phyloP scores from a whole-genome alignment of 768 basidiomycete genomes.

The Bullera alba region DNA sequence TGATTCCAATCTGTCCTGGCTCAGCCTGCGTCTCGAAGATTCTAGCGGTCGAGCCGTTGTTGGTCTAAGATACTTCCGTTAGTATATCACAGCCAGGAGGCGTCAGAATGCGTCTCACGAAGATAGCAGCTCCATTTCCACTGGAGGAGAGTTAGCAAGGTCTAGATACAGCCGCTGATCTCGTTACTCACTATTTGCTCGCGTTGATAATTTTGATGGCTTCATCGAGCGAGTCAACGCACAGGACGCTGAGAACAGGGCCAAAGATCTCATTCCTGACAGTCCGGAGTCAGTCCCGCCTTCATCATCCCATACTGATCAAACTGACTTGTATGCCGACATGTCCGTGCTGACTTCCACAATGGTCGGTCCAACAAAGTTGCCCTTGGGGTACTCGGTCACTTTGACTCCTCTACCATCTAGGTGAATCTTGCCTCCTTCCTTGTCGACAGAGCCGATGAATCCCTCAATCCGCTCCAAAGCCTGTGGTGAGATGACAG shows the following conservation, averaged over 20 bases:
- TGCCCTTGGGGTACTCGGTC: constrained; percentile 71
- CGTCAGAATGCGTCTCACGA: constrained; percentile 60
- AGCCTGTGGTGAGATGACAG: constrained; percentile 62
- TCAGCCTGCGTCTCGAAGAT: constrained; percentile 84
- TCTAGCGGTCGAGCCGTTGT: constrained; percentile 88
- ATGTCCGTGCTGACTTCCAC: constrained; percentile 74
- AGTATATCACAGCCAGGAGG: background rate
- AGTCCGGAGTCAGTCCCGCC: background rate
- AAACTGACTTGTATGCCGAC: constrained; percentile 73
- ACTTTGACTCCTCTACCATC: constrained; percentile 72
- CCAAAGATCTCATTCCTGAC: constrained; percentile 89
- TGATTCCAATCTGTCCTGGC: constrained; percentile 84
- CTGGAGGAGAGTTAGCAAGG: constrained; percentile 21
- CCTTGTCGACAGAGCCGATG: constrained; percentile 54
- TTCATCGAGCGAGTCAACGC: constrained; percentile 77
- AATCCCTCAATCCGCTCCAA: constrained; percentile 68
- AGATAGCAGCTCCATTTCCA: constrained; percentile 88
- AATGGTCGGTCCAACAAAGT: constrained; percentile 90
- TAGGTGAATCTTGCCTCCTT: constrained; percentile 79
- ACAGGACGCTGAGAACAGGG: constrained; percentile 71
- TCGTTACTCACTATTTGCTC: constrained; percentile 62
- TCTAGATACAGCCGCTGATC: constrained; percentile 8
- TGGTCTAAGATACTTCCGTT: constrained; percentile 52
- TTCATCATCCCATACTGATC: background rate
- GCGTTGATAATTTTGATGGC: constrained; percentile 82